Conservation (phyloP, 805 yeast genomes). For the Suhomyces pyralidae region DNA sequence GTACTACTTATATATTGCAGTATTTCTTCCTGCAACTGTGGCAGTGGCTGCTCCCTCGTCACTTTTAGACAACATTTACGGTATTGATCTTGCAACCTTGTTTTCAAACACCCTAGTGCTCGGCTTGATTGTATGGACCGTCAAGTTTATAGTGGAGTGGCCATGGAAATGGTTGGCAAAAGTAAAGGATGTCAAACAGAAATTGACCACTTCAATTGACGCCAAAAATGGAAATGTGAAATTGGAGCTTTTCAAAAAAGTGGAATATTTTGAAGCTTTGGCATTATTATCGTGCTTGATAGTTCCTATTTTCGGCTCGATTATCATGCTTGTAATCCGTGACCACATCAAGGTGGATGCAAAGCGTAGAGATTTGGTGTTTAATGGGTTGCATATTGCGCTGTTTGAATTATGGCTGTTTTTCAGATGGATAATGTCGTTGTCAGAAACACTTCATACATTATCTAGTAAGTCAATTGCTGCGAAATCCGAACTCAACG, state of each 20-base stretch:
- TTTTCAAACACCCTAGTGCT: slow-evolving; percentile 32
- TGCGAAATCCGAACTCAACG: neutral
- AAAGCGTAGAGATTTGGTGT: slow-evolving; percentile 23
- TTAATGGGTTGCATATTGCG: slow-evolving; percentile 35
- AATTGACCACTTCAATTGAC: slow-evolving; percentile 8
- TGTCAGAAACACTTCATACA: neutral
- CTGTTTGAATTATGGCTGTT: slow-evolving; percentile 34
- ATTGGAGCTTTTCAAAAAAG: slow-evolving; percentile 7
- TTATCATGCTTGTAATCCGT: slow-evolving; percentile 28
- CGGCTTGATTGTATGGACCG: slow-evolving; percentile 30
- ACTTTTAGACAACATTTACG: slow-evolving; percentile 1
- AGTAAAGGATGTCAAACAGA: slow-evolving; percentile 16
- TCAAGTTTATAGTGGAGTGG: slow-evolving; percentile 37
- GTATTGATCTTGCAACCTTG: slow-evolving; percentile 21
- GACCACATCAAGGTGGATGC: slow-evolving; percentile 24
- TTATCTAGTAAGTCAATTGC: neutral
- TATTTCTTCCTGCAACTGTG: slow-evolving; percentile 24
- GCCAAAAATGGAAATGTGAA: neutral
- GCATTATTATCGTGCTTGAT: slow-evolving; percentile 25
- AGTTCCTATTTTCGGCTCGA: slow-evolving; percentile 25
- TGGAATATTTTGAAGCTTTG: slow-evolving; percentile 14
- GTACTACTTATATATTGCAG: slow-evolving; percentile 18
- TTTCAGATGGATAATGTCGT: slow-evolving; percentile 13
- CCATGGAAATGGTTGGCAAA: slow-evolving; percentile 41
- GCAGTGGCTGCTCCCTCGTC: slow-evolving; percentile 23